A percentile compares a stretch with the other conserved stretches of the same genome.
phyloP scores from a whole-genome alignment of 495 filamentous ascomycete genomes.

The Pyronema domesticum region DNA sequence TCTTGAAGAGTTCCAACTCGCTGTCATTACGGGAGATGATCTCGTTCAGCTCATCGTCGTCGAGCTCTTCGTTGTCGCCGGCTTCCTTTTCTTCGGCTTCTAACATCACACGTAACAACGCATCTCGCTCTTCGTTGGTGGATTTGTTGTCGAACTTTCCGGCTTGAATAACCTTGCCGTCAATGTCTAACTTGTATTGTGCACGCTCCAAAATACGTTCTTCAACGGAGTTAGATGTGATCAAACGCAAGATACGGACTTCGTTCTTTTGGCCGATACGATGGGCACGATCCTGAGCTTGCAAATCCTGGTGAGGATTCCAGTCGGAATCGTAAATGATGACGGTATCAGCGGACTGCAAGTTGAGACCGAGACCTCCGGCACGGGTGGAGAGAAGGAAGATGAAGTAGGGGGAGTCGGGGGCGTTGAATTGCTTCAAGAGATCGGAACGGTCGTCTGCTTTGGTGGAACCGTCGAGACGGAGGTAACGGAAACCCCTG shows the following conservation, averaged over 20 bases:
- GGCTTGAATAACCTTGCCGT: slow-evolving; percentile 97
- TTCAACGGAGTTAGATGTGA: slow-evolving; percentile 91
- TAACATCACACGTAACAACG: slow-evolving; percentile 75
- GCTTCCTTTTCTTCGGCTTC: slow-evolving; percentile 80
- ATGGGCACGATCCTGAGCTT: slow-evolving; percentile 98
- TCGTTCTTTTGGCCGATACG: slow-evolving; percentile 99
- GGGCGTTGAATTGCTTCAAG: slow-evolving; percentile 72
- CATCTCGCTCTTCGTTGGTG: slow-evolving; percentile 93
- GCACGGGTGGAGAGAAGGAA: slow-evolving; percentile 98
- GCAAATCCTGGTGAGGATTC: slow-evolving; percentile 98
- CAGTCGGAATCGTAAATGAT: slow-evolving; percentile 99
- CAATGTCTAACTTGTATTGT: slow-evolving; percentile 95
- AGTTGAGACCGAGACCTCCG: slow-evolving; percentile 87
- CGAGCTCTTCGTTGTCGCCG: slow-evolving; percentile 75
- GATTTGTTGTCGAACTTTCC: slow-evolving; percentile 99
- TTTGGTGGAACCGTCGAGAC: slow-evolving; percentile 90
- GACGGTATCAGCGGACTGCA: slow-evolving; percentile 95
- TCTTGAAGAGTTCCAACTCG: slow-evolving; percentile 50
- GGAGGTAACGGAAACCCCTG: slow-evolving; percentile 64
- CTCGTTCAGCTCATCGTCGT: slow-evolving; percentile 90
- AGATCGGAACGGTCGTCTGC: slow-evolving; percentile 91
- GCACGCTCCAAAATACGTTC: slow-evolving; percentile 97
- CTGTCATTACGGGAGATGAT: slow-evolving; percentile 63
- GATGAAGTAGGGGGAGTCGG: slow-evolving; percentile 82
- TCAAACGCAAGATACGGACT: slow-evolving; percentile 84